A percentile compares a stretch with the other conserved stretches of the same genome.
Evolutionary conservation across 108 stramenopile genomes (phyloP).

Genomic region (Skeletonema tropicum): DNA sequence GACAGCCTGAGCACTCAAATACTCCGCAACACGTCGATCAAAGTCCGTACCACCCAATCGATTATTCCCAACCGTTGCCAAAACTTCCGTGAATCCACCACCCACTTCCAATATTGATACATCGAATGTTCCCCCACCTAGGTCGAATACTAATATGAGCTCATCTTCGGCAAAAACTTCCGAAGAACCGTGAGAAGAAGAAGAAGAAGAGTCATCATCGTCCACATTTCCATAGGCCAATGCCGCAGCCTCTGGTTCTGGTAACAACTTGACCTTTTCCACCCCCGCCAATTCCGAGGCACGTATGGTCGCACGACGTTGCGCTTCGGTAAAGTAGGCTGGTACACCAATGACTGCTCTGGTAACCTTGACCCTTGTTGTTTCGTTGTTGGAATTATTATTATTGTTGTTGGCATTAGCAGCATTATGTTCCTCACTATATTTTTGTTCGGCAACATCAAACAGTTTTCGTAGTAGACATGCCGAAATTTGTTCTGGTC

Average conservation of each 20-base stretch:
- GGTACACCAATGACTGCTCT: constrained; percentile 94
- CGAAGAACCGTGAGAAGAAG: no score
- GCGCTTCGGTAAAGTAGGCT: constrained; percentile 94
- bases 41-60: constrained; percentile 93
- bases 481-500: constrained; percentile 82
- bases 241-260: constrained; percentile 97
- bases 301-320: constrained; percentile 83
- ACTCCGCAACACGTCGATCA: constrained; percentile 78
- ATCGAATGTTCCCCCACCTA: constrained; percentile 96
- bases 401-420: no score
- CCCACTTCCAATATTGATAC: constrained; percentile 89
- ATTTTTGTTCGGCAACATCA: constrained; percentile 50
- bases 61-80: constrained; percentile 89
- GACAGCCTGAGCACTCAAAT: constrained; percentile 43
- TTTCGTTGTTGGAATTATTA: no score
- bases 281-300: constrained; percentile 88
- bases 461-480: constrained; percentile 71
- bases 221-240: constrained; percentile 83
- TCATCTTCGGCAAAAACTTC: constrained; percentile 58
- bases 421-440: not conserved
- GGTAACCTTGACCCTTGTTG: constrained; percentile 56
- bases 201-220: constrained; percentile 19
- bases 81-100: constrained; percentile 86
- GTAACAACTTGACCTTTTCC: constrained; percentile 81
- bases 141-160: constrained; percentile 92